Conservation (phyloP, 345 rosid genomes). For the Citrus australasica region DNA sequence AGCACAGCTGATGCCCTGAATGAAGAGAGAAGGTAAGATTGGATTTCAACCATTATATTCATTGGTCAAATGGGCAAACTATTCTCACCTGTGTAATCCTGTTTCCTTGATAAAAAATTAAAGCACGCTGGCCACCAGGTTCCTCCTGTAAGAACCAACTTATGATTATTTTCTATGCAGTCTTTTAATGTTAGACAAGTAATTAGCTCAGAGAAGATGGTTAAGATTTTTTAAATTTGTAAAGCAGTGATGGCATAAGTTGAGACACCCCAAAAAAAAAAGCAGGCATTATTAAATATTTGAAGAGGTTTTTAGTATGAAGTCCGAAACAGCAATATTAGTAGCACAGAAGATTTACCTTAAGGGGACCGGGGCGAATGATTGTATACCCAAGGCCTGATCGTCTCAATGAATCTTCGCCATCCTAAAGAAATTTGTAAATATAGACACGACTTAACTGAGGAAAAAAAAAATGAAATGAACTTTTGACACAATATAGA, state of each 20-base stretch:
- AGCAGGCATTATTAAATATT: not conserved
- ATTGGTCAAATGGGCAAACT: not conserved
- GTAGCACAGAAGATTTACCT: conserved; percentile 35
- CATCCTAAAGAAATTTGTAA: conserved; percentile 50
- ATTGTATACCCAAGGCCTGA: conserved; percentile 97
- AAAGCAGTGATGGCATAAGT: not conserved
- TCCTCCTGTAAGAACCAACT: conserved; percentile 63
- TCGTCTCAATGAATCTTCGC: conserved; percentile 88
- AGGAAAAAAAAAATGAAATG: conserved; percentile 6
- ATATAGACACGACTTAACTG: not conserved
- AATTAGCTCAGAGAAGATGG: not conserved
- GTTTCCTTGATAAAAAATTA: conserved; percentile 94
- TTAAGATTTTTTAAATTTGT: not conserved
- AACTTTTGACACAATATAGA: not conserved
- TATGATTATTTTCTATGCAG: not conserved
- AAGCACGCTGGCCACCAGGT: conserved; percentile 97
- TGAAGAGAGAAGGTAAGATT: not conserved
- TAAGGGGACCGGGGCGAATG: conserved; percentile 88
- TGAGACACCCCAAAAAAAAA: not conserved
- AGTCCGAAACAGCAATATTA: not conserved
- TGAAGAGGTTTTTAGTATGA: not conserved
- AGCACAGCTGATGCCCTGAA: conserved; percentile 83
- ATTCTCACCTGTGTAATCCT: conserved; percentile 74
- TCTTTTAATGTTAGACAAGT: not conserved
- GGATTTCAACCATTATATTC: not conserved